Base-by-base conservation (phyloP, 2,329 filamentous ascomycete species). In the Didymella pinodella region DNA sequence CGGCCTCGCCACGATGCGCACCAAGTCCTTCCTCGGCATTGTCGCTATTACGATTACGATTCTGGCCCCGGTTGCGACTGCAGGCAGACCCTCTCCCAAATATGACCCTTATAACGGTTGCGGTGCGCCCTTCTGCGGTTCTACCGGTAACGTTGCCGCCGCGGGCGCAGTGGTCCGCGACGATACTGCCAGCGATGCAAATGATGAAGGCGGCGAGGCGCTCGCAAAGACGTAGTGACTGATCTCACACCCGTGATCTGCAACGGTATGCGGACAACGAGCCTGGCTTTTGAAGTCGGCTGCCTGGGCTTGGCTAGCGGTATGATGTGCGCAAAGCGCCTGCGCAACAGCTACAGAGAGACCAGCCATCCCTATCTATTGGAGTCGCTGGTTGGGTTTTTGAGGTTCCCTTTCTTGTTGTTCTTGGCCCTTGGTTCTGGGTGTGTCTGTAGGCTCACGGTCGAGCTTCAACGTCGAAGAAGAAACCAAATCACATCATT, bases 51-150 rank as follows among this genome's bases (percentile, higher is more conserved):
- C 43, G 1, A 8, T 26, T 8, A 11, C 25, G 3, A 16, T 38
- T 14, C 25, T 45, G 2, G 40, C 31, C 11, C 31, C 49, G 0
- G n/a, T 45, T 20, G 28, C 20, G 6, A 4, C 25, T 6, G 50
- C 50, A 28, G 22, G n/a, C 41, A 22, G 45, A 32, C 10, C 5
- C 11, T 54, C 43, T 3, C n/a, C 22, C 32, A 26, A 20, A 7
- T 54, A 54, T 7, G 43, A 54, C 26, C n/a, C 26, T 2, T 41
- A 31, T 18, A 53, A 53, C 32, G 8, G 38, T 4, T 54, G 50
- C 32, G 50, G 50, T 18, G 43, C 50, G 25, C 50, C 50, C 0
- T 47, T 54, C 34, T 54, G 51, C 36, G 51, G 51, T 18, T 48
- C 44, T 10, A 26, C 20, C 7, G 44, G 34, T 6, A 34, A 18